Evolutionary conservation across 192 early-diverging fungal species (phyloP).

Genomic region (Phycomyces blakesleeanus): DNA sequence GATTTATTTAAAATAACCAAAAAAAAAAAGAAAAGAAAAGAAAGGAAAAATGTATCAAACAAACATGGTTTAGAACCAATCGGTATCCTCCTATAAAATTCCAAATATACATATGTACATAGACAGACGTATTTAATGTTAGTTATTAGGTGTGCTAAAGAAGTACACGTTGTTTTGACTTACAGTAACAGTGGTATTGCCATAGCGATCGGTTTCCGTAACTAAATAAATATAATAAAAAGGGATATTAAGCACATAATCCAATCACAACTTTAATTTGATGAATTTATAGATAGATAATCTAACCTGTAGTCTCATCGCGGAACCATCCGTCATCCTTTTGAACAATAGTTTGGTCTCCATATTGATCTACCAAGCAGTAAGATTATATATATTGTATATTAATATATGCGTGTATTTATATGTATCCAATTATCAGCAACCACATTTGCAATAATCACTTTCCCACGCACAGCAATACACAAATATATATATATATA

Average conservation of each 20-base stretch:
- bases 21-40: no score
- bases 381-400: no score
- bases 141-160: no score
- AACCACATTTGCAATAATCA: no score
- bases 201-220: slow-evolving; percentile 28
- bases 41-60: no score
- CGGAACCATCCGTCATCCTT: slow-evolving; percentile 33
- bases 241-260: no score
- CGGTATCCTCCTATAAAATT: neutral
- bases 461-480: neutral
- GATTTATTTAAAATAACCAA: no score
- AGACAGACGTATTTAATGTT: no score
- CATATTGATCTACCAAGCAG: slow-evolving; percentile 31
- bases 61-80: neutral
- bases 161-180: no score
- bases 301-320: slow-evolving; percentile 17
- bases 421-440: neutral
- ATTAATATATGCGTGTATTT: neutral
- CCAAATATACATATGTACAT: no score
- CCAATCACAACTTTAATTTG: neutral
- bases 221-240: slow-evolving; percentile 12
- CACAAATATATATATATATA: no score
- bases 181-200: slow-evolving; percentile 16
- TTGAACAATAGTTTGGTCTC: slow-evolving; percentile 19
- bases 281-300: slow-evolving; percentile 3